Conservation (phyloP, 257 asterid species). For the Galeopsis tetrahit region DNA sequence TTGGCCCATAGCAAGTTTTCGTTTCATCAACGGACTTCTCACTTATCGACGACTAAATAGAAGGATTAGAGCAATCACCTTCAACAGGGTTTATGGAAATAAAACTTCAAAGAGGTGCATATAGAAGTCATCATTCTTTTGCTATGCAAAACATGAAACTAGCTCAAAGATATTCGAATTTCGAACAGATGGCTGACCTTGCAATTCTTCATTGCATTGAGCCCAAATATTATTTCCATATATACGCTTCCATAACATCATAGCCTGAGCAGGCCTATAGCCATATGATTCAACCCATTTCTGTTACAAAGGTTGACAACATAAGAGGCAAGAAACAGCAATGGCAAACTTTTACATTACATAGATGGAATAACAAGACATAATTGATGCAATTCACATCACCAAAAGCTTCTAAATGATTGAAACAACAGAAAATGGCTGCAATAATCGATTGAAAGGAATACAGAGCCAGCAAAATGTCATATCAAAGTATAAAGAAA, state of each 20-base stretch:
- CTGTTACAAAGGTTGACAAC: constrained; percentile 47
- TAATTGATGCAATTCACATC: background rate
- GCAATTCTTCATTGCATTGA: constrained; percentile 60
- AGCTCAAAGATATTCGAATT: constrained; percentile 8
- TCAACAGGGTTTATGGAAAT: constrained; percentile 1
- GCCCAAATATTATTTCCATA: constrained; percentile 87
- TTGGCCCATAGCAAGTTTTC: constrained; percentile 1
- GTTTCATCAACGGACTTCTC: background rate
- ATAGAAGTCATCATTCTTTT: background rate
- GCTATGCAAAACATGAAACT: constrained; percentile 13
- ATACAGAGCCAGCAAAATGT: background rate
- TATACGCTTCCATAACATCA: constrained; percentile 95
- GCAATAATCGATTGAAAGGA: background rate
- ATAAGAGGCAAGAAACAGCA: constrained; percentile 26
- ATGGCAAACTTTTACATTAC: background rate
- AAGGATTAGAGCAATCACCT: constrained; percentile 5
- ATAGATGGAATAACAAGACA: constrained; percentile 3
- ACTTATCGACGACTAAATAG: background rate
- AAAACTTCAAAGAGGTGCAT: constrained; percentile 9
- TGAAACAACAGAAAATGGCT: constrained; percentile 15
- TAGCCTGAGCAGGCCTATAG: constrained; percentile 85
- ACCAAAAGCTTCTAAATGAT: background rate
- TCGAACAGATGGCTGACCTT: constrained; percentile 53
- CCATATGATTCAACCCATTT: constrained; percentile 89
- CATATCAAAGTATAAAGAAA: background rate